These are phyloP conservation scores for Sugiyamaella marilandica DNA, from an alignment of 805 yeast species.

Conservation along the genomic window DNA sequence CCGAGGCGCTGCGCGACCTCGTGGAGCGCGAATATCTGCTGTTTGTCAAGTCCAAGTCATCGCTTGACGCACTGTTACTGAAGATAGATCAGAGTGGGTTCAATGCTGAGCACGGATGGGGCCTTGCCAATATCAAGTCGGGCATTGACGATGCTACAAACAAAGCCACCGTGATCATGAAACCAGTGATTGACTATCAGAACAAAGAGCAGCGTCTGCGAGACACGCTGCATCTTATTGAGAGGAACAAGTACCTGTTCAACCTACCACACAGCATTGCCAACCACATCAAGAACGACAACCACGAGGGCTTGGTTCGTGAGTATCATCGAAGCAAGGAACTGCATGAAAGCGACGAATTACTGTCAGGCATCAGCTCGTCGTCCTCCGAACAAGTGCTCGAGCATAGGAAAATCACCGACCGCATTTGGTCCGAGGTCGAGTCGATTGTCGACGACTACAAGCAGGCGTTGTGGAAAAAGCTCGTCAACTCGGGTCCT, in stretches of 20 bases:
- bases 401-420: slow-evolving; percentile 38
- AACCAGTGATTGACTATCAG: slow-evolving; percentile 54
- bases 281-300: slow-evolving; percentile 42
- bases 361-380: slow-evolving; percentile 1
- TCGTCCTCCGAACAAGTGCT: slow-evolving; percentile 16
- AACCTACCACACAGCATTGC: slow-evolving; percentile 52
- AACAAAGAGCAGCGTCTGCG: slow-evolving; percentile 46
- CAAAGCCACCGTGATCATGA: slow-evolving; percentile 48
- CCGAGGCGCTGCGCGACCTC: slow-evolving; percentile 45
- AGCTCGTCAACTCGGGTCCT: slow-evolving; percentile 34
- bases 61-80: slow-evolving; percentile 54
- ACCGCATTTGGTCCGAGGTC: slow-evolving; percentile 53
- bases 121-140: slow-evolving; percentile 33
- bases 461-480: slow-evolving; percentile 49
- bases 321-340: slow-evolving; percentile 53
- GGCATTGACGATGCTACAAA: slow-evolving; percentile 47
- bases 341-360: slow-evolving; percentile 25
- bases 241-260: slow-evolving; percentile 49
- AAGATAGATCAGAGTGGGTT: slow-evolving; percentile 45
- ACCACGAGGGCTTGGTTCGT: slow-evolving; percentile 53
- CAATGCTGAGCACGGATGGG: slow-evolving; percentile 29
- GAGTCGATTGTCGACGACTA: slow-evolving; percentile 51
- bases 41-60: slow-evolving; percentile 61
- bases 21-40: slow-evolving; percentile 58
- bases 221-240: slow-evolving; percentile 47